phyloP scores from a whole-genome alignment of 2,329 filamentous ascomycete genomes.

The Rutstroemia sp. region DNA sequence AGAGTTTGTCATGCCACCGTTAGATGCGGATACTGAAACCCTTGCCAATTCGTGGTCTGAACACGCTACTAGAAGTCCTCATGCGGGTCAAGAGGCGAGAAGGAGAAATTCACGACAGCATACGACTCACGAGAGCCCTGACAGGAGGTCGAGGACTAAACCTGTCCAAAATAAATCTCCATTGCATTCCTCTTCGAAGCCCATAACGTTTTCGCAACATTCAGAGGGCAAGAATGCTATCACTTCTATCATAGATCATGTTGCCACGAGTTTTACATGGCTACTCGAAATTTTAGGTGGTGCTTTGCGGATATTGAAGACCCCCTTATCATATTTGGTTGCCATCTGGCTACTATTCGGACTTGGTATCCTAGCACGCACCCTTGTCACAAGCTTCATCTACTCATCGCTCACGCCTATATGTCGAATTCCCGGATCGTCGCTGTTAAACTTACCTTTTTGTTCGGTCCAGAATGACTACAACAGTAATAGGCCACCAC shows the following conservation, averaged over 20 bases:
- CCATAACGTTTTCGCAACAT: neutral
- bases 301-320: conserved; percentile 55
- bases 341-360: conserved; percentile 55
- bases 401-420: conserved; percentile 58
- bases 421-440: conserved; percentile 60
- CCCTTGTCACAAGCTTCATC: conserved; percentile 54
- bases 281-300: conserved; percentile 47
- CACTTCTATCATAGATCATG: conserved; percentile 13
- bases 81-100: conserved; percentile 17
- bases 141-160: conserved; percentile 16
- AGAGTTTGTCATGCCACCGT: conserved; percentile 29
- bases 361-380: conserved; percentile 50
- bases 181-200: neutral
- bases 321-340: conserved; percentile 54
- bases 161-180: neutral
- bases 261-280: conserved; percentile 35
- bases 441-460: conserved; percentile 55
- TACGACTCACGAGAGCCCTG: conserved; percentile 16
- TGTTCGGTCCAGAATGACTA: conserved; percentile 37
- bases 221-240: conserved; percentile 11
- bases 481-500: conserved; percentile 19
- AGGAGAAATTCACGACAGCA: conserved; percentile 15
- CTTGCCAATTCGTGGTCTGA: conserved; percentile 26
- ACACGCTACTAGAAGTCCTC: conserved; percentile 10
- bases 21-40: conserved; percentile 24